Conservation (phyloP, 2,329 filamentous ascomycete genomes). For the Claviceps maximensis region DNA sequence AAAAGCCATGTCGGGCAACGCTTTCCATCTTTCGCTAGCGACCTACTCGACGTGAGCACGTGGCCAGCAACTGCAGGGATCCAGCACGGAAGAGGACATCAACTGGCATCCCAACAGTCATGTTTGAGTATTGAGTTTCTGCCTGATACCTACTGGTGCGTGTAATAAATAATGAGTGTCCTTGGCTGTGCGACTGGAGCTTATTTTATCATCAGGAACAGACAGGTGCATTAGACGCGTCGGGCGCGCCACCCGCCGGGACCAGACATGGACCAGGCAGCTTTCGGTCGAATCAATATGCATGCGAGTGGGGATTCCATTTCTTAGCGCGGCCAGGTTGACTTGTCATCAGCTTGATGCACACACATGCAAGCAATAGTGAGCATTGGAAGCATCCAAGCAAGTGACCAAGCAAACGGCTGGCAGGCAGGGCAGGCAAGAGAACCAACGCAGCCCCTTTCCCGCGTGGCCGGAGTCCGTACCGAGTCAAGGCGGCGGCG, state of each 20-base stretch:
- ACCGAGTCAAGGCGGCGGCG: not conserved
- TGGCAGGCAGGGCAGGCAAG: not conserved
- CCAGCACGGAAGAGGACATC: not conserved
- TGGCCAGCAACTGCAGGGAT: not conserved
- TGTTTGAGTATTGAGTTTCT: not conserved
- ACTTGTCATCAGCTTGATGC: not conserved
- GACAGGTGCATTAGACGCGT: not conserved
- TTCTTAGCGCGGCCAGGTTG: not conserved
- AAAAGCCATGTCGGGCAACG: constrained; percentile 49
- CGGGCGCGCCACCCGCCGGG: not conserved
- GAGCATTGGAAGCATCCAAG: not conserved
- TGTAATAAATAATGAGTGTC: not conserved
- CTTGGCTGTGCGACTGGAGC: too few relatives aligned
- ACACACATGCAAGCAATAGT: not conserved
- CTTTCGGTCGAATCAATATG: too few relatives aligned
- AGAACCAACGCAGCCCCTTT: not conserved
- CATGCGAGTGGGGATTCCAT: not conserved
- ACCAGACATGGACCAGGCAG: too few relatives aligned
- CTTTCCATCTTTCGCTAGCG: constrained; percentile 3
- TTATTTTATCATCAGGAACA: not conserved
- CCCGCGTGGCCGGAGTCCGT: not conserved
- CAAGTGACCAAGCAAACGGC: not conserved
- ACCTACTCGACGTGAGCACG: not conserved
- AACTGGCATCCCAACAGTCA: not conserved
- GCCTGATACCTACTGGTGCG: not conserved